phyloP scores from a whole-genome alignment of 345 rosid genomes.

The Linum tenue region DNA sequence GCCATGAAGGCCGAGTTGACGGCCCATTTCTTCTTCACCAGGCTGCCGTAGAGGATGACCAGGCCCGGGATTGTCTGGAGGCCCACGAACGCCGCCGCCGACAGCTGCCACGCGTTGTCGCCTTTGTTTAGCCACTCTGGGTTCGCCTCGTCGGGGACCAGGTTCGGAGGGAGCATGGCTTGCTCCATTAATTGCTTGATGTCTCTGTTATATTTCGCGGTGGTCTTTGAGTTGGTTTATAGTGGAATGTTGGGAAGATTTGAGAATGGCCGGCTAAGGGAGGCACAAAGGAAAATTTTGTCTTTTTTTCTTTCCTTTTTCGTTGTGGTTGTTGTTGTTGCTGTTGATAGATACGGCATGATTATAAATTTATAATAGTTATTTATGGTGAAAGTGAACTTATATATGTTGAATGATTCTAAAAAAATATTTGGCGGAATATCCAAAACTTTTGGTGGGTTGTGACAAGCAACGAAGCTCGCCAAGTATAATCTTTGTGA shows the following conservation, averaged over 20 bases:
- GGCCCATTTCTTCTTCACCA: constrained; percentile 40
- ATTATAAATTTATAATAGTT: too few species aligned
- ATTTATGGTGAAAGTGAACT: too few species aligned
- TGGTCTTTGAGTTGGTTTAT: background rate
- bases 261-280: background rate
- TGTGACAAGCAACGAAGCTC: too few species aligned
- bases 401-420: too few species aligned
- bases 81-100: constrained; percentile 42
- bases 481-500: too few species aligned
- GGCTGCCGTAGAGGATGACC: constrained; percentile 40
- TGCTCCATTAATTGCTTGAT: background rate
- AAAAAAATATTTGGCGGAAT: too few species aligned
- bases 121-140: constrained; percentile 45
- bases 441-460: too few species aligned
- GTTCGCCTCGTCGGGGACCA: constrained; percentile 29
- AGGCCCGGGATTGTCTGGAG: constrained; percentile 42
- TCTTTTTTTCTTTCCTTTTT: too few species aligned
- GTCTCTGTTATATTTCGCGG: too few species aligned
- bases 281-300: background rate
- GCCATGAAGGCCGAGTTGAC: constrained; percentile 55
- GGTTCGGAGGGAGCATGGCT: constrained; percentile 34
- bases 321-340: background rate
- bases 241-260: background rate
- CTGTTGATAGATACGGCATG: background rate
- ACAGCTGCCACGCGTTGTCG: constrained; percentile 51